Percentiles rank a stretch among this genome's conserved stretches.
phyloP scores from a whole-genome alignment of 1,284 basidiomycete species.

The Chiua sp. region DNA sequence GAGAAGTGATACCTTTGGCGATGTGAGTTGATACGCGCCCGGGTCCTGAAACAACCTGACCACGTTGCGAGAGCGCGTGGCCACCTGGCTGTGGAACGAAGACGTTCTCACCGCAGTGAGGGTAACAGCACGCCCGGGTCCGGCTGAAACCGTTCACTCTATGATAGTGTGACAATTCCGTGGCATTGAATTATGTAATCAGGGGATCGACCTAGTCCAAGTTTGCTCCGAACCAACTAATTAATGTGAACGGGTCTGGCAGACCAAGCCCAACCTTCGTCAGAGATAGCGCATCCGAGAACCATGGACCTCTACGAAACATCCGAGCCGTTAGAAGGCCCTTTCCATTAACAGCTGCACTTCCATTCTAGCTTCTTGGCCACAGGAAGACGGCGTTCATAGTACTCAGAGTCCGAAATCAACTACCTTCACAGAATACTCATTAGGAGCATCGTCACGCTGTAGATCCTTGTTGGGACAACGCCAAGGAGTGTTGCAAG shows the following conservation, averaged over 20 bases:
- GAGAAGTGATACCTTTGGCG: constrained; percentile 25
- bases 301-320: not conserved
- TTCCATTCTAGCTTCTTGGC: constrained; percentile 19
- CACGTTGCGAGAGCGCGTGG: constrained; percentile 35
- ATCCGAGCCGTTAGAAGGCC: not conserved
- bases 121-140: constrained; percentile 9
- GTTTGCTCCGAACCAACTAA: not conserved
- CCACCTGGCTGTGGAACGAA: constrained; percentile 10
- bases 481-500: not conserved
- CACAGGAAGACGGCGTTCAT: constrained; percentile 28
- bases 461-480: not conserved
- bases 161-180: constrained; percentile 1
- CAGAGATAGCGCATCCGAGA: constrained; percentile 7
- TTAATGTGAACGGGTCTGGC: constrained; percentile 17
- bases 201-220: constrained; percentile 23
- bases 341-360: constrained; percentile 14
- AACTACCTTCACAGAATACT: not conserved
- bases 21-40: constrained; percentile 36
- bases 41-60: constrained; percentile 23
- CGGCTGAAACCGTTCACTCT: constrained; percentile 25
- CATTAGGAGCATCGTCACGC: not conserved
- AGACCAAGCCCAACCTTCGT: not conserved
- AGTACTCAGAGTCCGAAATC: not conserved
- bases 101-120: constrained; percentile 10
- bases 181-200: constrained; percentile 28